Base-by-base conservation (phyloP, 352 stramenopile genomes). In the Globisporangium takayamanum region DNA sequence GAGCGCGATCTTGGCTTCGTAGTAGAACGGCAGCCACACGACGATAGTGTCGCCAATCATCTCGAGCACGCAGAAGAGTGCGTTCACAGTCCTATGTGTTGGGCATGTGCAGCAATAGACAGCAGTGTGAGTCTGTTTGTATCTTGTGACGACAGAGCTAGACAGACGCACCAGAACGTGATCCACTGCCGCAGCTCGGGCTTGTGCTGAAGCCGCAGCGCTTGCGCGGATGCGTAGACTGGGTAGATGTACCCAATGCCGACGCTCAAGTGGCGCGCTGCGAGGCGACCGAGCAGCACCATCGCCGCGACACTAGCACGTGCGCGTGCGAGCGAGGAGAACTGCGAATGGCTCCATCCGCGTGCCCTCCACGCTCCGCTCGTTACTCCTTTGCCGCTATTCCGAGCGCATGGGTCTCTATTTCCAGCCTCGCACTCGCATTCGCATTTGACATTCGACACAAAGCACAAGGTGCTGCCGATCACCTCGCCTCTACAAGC, bases 21-120 rank as follows among this genome's bases (percentile, higher is more conserved):
- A 78, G 68, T 91, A 91, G 62, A 91, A 83, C 7, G 80, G 78
- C 52, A 90, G 50, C 75, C 76, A 90, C 2, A 61, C 63, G 26
- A 87, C 70, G 50, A 76, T 56, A 0, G 72, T 77, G 61, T 88
- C 80, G 25, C 74, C 74, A 22, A 90, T 68, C 39, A 77, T 73
- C 65, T 91, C 80, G 5, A 83, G 60, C 0, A 71, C 69, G 66
- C 69, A 76, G 51, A 88, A 87, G 15, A 84, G 47, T 3, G 78
- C 80, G 26, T 86, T 90, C 26, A 83, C 73, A 11, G 68, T 73
- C 73, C 75, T 81, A 36, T 20, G 33, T 0, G 3, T 12, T 7
- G 20, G 46, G 39, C n/a, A 48, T 58, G 15, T 53, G 59, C 46
- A 30, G 36, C 50, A 64, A 45, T 45, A 2, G 16, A 18, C 39